Base-by-base conservation (phyloP, 495 filamentous ascomycete species). In the Aspergillus diversus region DNA sequence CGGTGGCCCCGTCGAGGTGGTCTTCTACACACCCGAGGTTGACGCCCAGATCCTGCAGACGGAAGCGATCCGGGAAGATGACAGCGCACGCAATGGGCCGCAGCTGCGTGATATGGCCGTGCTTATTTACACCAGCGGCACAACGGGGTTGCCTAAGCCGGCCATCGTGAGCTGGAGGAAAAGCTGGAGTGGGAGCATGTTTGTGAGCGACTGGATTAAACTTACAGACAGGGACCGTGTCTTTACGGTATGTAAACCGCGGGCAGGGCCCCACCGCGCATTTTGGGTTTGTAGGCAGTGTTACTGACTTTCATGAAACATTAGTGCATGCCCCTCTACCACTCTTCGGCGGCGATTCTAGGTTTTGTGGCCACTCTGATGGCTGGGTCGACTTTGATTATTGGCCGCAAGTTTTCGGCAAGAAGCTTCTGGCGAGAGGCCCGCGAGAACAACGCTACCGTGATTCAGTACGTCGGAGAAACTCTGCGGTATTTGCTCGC, bases 381-480 rank as follows among this genome's bases (percentile, higher is more conserved):
- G n/a, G 71, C 66, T 1, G 88, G 90, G 48, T 80, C 77, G 21
- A 90, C 93, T 4, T 73, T 96, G 33, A 81, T 89, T 60, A 69
- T 98, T 9, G 89, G 90, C 39, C 90, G 86, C 66, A 89, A 89
- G 65, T 99, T 99, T 78, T 92, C 89, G 12, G 92, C 87, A 4
- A 83, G 83, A 37, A 90, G 81, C 2, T 98, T 97, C 77, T 96
- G 92, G 88, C 81, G 85, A 33, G 92, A 96, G 58, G 88, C 89
- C 27, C 86, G 90, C 8, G 81, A 84, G 32, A 85, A 85, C 39
- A 73, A 90, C 27, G 89, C 94, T 33, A 97, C 91, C 0, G 80
- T 92, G 21, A 89, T 98, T 63, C 95, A 97, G 69, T 99, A 99
- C 66, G 94, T 99, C 9, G 95, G 95, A 37, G 95, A 99, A 72